Percentiles rank a stretch among this genome's conserved stretches.
These are phyloP conservation scores for Solanum hybrid DNA, from an alignment of 305 asterid genomes.

Conservation along the genomic window DNA sequence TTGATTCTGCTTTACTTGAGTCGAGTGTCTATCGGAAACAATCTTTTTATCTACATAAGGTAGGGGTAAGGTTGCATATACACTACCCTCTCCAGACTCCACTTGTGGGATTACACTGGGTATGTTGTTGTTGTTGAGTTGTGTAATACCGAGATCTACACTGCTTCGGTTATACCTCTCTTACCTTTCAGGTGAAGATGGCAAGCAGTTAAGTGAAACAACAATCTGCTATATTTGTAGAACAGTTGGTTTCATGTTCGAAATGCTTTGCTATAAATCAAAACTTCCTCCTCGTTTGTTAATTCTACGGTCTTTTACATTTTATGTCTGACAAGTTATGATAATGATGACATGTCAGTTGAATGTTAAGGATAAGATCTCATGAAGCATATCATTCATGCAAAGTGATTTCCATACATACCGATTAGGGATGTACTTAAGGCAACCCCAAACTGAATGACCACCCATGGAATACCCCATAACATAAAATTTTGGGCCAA, in stretches of 20 bases:
- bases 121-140: neutral
- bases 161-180: neutral
- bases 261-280: neutral
- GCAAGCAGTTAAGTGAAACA: neutral
- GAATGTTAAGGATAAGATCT: neutral
- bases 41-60: neutral
- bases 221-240: neutral
- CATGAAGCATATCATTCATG: neutral
- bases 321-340: neutral
- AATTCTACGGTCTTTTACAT: neutral
- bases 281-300: neutral
- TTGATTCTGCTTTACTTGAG: neutral
- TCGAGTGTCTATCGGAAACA: neutral
- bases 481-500: conserved; percentile 57
- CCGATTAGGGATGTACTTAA: conserved; percentile 75
- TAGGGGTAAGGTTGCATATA: neutral
- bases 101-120: neutral
- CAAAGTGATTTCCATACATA: neutral
- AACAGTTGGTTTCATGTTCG: neutral
- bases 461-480: conserved; percentile 82
- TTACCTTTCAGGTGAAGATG: neutral
- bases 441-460: conserved; percentile 76
- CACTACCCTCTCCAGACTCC: neutral
- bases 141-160: neutral
- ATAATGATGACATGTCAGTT: neutral